Evolutionary conservation across 306 rosid species (phyloP), one percentile per base, ranked within the genome.

Genomic region (Prunus kanzakura): DNA sequence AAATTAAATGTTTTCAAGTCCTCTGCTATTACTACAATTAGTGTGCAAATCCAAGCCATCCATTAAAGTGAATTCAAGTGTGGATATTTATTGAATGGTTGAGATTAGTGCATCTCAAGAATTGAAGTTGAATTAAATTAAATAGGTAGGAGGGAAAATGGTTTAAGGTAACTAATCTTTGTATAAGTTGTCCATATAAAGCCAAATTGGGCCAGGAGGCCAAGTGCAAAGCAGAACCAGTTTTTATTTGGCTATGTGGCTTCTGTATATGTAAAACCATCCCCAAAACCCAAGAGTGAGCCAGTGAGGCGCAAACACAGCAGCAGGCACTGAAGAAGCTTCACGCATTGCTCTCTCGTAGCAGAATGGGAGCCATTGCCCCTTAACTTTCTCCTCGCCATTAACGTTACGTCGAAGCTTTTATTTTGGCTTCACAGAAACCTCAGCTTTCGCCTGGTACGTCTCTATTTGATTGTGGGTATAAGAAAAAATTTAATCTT

Each of bases 371-470:
- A 66, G 51, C 46, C 72, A 20, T 27, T 51, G 22, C 11, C 30
- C n/a, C 61, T 2, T 61, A 27, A 22, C 43, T 35, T 19, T 75
- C 56, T 62, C 43, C 41, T n/a, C 35, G 41, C 29, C 7, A 41
- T 75, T 41, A 79, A 74, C 72, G 73, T 32, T 69, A 15, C 69
- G 58, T 15, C 58, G 58, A 67, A 60, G 25, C 46, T 61, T 23
- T 54, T 16, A 38, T 66, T 20, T 16, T 66, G 32, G 54, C 54
- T 38, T 8, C 62, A 22, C 27, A 71, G 58, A 27, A 75, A 75
- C 43, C 77, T 1, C 22, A 69, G 77, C 49, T 12, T 18, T 78
- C 46, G 4, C 41, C 49, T 49, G 80, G 84, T 78, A 83, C 64
- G 60, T 83, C 62, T 51, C 27, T 25, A 6, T 43, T 64, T 52